Base-by-base conservation (phyloP, 73 alveolate species). In the Effrenium voratum region DNA sequence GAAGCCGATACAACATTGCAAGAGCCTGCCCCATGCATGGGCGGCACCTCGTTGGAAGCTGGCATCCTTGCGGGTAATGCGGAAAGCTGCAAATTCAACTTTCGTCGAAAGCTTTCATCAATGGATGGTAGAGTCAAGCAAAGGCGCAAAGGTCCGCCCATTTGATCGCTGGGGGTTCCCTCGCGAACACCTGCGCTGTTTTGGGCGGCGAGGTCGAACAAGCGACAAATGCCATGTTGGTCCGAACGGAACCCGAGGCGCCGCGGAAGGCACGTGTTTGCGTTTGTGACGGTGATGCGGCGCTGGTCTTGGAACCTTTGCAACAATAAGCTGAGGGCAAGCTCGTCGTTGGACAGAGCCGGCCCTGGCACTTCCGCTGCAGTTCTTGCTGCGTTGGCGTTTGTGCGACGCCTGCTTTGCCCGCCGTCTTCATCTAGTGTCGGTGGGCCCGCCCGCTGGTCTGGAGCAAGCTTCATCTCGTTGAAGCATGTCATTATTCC, bases 221-320 rank as follows among this genome's bases (percentile, higher is more conserved):
- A 50, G 5, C 40, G n/a, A 1, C 55, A 16, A 12, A 83, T 15
- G 68, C 43, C 93, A 15, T 36, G 55, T 41, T 36, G 79, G 38
- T 83, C 45, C 79, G 93, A 83, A 34, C 93, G 93, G 24, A 36
- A 83, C 32, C 55, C 77, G 5, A 83, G 52, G 6, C 77, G 75
- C 2, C 79, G 52, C 2, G 93, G 93, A 52, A 83, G 26, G 57
- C 30, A 4, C 5, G n/a, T 2, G 57, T 83, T 83, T 24, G 45
- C 93, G 28, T 83, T 26, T 19, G 93, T 83, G 46, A 83, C 40
- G 15, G 57, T 34, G 77, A 83, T 36, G 16, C 34, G 26, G 24
- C 2, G 52, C 5, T 13, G 24, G 0, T 52, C 40, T 26, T 38
- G 16, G 16, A 2, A 34, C 15, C 38, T 3, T 41, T 83, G 93